Evolutionary conservation across 331 rosid genomes (phyloP).

Genomic region (Cydonia oblonga): DNA sequence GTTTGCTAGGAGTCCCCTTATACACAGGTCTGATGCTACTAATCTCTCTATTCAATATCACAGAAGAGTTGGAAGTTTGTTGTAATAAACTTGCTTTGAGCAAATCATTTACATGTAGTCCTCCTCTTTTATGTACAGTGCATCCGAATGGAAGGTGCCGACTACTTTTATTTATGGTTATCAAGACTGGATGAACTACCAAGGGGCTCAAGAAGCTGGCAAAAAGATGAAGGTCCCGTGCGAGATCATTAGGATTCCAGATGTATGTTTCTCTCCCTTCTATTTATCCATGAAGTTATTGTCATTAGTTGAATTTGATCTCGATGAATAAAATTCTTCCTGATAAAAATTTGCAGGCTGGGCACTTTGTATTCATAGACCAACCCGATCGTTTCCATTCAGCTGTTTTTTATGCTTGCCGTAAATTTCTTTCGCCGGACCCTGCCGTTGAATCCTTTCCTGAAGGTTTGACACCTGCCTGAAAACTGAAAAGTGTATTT

Average conservation of each 20-base stretch:
- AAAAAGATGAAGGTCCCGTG: constrained; percentile 83
- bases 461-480: constrained; percentile 56
- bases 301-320: not conserved
- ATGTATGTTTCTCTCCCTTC: constrained; percentile 34
- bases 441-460: constrained; percentile 50
- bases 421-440: constrained; percentile 54
- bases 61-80: not conserved
- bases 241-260: constrained; percentile 84
- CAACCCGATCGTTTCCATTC: constrained; percentile 67
- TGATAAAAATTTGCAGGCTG: constrained; percentile 44
- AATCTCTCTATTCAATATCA: not conserved
- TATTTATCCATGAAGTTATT: not conserved
- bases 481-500: not conserved
- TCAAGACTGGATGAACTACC: constrained; percentile 84
- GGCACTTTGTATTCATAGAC: constrained; percentile 89
- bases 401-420: constrained; percentile 65
- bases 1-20: constrained; percentile 72
- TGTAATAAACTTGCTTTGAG: not conserved
- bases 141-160: constrained; percentile 90
- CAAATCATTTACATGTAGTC: not conserved
- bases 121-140: constrained; percentile 33
- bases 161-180: constrained; percentile 82
- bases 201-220: constrained; percentile 92
- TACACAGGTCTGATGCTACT: constrained; percentile 52
- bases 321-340: constrained; percentile 1